Evolutionary conservation across 257 asterid species (phyloP).

Genomic region (Ilex asprella): DNA sequence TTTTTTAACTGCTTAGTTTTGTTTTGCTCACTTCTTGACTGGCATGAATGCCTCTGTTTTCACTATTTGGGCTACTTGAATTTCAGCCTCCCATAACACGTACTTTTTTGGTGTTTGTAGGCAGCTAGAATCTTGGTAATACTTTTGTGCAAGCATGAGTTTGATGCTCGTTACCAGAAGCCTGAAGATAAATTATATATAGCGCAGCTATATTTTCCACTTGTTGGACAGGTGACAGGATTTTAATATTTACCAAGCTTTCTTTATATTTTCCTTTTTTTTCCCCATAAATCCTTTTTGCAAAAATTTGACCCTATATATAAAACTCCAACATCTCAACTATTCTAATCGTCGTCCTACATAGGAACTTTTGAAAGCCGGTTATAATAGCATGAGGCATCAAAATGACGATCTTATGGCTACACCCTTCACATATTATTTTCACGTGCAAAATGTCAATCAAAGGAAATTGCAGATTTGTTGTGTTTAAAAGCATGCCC

Average conservation of each 20-base stretch:
- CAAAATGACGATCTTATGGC: neutral
- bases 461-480: neutral
- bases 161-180: conserved; percentile 94
- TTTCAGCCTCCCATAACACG: conserved; percentile 4
- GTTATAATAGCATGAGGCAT: too few species aligned
- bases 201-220: conserved; percentile 94
- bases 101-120: conserved; percentile 36
- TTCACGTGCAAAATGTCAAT: neutral
- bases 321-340: too few species aligned
- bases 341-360: too few species aligned
- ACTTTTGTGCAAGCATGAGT: conserved; percentile 94
- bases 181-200: conserved; percentile 94
- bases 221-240: conserved; percentile 76
- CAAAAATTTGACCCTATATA: too few species aligned
- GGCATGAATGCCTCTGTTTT: conserved; percentile 5
- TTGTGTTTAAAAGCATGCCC: neutral
- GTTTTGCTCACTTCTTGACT: conserved; percentile 10
- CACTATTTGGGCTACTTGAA: neutral
- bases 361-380: too few species aligned
- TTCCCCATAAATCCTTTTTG: too few species aligned
- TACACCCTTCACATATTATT: neutral
- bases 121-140: conserved; percentile 93
- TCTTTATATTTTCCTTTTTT: neutral
- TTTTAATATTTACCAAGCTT: too few species aligned
- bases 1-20: neutral